Evolutionary conservation across 805 yeast genomes (phyloP).

Genomic region (Candida vaughaniae): DNA sequence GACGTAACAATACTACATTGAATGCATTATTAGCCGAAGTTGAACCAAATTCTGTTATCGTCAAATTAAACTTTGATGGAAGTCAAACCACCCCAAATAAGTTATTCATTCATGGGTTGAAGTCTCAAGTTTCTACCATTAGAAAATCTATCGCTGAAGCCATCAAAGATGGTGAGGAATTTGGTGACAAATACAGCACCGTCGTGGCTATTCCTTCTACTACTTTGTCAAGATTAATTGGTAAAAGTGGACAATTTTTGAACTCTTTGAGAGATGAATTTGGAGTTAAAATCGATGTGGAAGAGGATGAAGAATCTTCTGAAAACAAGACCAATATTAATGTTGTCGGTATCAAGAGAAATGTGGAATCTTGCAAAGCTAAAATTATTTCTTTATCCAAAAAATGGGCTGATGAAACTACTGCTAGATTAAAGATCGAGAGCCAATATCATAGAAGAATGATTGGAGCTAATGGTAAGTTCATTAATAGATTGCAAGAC

Average conservation of each 20-base stretch:
- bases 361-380: conserved; percentile 69
- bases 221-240: conserved; percentile 78
- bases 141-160: conserved; percentile 51
- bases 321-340: conserved; percentile 44
- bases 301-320: conserved; percentile 37
- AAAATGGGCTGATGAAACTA: conserved; percentile 79
- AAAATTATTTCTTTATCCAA: conserved; percentile 59
- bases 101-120: conserved; percentile 68
- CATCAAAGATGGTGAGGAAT: conserved; percentile 55
- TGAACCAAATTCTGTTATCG: conserved; percentile 38
- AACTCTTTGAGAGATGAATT: conserved; percentile 67
- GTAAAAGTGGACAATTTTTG: conserved; percentile 80
- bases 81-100: conserved; percentile 43
- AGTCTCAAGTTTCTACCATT: conserved; percentile 57
- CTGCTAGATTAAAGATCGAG: conserved; percentile 67
- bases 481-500: conserved; percentile 81
- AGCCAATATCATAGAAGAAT: conserved; percentile 74
- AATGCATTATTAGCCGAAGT: conserved; percentile 38
- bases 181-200: conserved; percentile 44
- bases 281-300: conserved; percentile 75
- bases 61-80: conserved; percentile 47
- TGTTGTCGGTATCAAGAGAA: conserved; percentile 74
- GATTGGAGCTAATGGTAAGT: conserved; percentile 81
- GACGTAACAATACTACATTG: conserved; percentile 62
- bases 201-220: conserved; percentile 63